Base-by-base conservation (phyloP, 305 asterid species). In the Petunia hybrid region DNA sequence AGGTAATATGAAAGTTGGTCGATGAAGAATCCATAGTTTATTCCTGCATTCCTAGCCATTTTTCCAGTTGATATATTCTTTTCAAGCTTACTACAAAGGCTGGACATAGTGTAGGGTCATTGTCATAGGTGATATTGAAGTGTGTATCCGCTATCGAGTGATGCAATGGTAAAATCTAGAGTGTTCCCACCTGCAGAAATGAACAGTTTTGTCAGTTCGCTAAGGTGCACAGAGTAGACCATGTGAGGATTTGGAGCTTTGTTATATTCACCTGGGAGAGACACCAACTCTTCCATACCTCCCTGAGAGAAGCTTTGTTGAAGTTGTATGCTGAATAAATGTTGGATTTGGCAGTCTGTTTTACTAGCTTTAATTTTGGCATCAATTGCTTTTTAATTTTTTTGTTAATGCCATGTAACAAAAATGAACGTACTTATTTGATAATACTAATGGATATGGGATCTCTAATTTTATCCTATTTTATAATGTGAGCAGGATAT, bases 271-370 rank as follows among this genome's bases (percentile, higher is more conserved):
- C 98, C 95, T 85, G 94, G 92, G 69, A 93, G 93, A 68, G 93
- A 91, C 2, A 89, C 95, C 74, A 93, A 78, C 74, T 93, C 96
- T 13, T 89, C 88, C 79, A 81, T 45, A 70, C 95, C 95, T 87
- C 95, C 91, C 38, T 86, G 91, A 66, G 92, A 85, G 89, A 90
- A 93, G 88, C 92, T 90, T 69, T 92, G 91, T 40, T 85, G 93
- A 85, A 92, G 70, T 81, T 88, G 90, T 97, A 83, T 69, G 90
- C 80, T 66, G 81, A 60, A 79, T 66, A 80, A 60, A 93, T 63
- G 95, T 87, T 48, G 97, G 93, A 70, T 91, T 87, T 16, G 97
- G 97, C 62, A 93, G 79, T 70, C 64, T 22, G 90, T 42, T 8
- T 91, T 94, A 36, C 74, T 84, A 1, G 92, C 92, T 81, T 87